Conservation (phyloP, 1,139 yeast genomes). For the Tardiomyces depauwii region DNA sequence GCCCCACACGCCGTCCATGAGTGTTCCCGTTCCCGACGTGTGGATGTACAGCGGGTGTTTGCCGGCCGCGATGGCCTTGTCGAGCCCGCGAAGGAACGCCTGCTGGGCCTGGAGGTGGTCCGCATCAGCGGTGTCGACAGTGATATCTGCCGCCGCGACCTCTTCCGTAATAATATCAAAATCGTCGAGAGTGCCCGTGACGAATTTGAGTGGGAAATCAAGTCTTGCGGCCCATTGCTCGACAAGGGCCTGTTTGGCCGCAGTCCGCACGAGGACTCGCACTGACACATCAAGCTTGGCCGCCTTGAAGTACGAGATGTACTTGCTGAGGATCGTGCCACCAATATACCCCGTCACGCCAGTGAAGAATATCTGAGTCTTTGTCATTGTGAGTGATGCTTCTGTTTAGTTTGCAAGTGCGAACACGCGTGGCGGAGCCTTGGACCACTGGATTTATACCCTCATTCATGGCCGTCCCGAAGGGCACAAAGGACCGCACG, state of each 20-base stretch:
- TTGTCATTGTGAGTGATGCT: too few relatives aligned
- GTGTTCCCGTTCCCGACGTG: conserved; percentile 32
- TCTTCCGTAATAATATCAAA: conserved; percentile 18
- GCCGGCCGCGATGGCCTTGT: conserved; percentile 11
- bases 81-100: conserved; percentile 14
- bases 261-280: conserved; percentile 22
- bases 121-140: conserved; percentile 31
- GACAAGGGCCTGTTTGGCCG: conserved; percentile 21
- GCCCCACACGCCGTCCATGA: conserved; percentile 20
- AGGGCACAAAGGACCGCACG: too few relatives aligned
- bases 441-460: too few relatives aligned
- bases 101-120: conserved; percentile 29
- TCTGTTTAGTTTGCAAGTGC: too few relatives aligned
- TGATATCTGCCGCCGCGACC: conserved; percentile 21
- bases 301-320: conserved; percentile 13
- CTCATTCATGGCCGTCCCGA: too few relatives aligned
- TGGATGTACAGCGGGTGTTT: conserved; percentile 27
- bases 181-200: conserved; percentile 24
- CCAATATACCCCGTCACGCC: conserved; percentile 33
- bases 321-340: conserved; percentile 25
- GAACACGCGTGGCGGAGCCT: too few relatives aligned
- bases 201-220: conserved; percentile 9
- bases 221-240: conserved; percentile 14
- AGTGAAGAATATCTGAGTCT: conserved; percentile 10
- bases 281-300: conserved; percentile 15